phyloP scores from a whole-genome alignment of 177 flowering plant species.

The Vitis hybrid region DNA sequence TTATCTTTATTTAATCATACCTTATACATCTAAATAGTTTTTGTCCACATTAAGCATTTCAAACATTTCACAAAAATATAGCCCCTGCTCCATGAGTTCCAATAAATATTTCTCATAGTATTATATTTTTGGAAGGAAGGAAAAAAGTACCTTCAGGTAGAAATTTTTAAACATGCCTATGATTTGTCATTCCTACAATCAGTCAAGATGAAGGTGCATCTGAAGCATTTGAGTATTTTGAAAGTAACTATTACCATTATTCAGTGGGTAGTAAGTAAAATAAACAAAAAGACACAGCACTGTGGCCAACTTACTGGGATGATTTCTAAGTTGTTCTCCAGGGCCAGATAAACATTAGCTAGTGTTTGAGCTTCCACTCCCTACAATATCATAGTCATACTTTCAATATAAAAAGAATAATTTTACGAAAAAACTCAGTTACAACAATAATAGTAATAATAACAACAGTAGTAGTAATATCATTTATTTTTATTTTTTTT shows the following conservation, averaged over 20 bases:
- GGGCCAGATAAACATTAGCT: conserved; percentile 92
- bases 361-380: conserved; percentile 98
- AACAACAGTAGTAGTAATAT: no score
- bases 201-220: neutral
- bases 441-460: neutral
- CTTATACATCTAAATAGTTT: no score
- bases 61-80: no score
- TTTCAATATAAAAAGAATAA: neutral
- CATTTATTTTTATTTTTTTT: no score
- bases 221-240: neutral
- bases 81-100: no score
- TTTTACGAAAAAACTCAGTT: neutral
- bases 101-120: no score
- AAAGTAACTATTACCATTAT: neutral
- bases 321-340: conserved; percentile 91
- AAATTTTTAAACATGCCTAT: neutral
- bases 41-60: no score
- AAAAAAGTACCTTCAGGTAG: neutral
- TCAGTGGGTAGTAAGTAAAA: neutral
- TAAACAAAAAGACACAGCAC: conserved; percentile 1
- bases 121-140: no score
- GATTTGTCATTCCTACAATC: neutral
- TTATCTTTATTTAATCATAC: no score
- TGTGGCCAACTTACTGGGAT: conserved; percentile 65
- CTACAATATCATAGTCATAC: conserved; percentile 37